These are phyloP conservation scores for Basipetospora sp. DNA, from an alignment of 2,329 filamentous ascomycete genomes.

Conservation along the genomic window DNA sequence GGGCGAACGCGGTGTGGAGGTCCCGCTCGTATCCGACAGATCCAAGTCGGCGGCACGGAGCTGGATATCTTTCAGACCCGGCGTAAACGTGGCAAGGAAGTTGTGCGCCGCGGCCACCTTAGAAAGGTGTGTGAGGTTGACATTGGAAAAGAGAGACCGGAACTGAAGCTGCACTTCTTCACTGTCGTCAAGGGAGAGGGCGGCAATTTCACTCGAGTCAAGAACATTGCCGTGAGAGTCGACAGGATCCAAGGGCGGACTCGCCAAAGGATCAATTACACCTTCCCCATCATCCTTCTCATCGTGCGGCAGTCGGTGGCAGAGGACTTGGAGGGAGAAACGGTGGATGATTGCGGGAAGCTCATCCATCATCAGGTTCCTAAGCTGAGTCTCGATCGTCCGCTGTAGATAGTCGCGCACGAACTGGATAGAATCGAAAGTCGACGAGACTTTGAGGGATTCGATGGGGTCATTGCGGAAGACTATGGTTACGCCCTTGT, in stretches of 20 bases:
- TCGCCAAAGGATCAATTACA: conserved; percentile 65
- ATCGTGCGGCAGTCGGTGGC: conserved; percentile 62
- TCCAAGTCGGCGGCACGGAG: conserved; percentile 82
- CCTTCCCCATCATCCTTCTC: conserved; percentile 39
- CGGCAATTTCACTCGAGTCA: conserved; percentile 60
- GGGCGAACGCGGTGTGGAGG: conserved; percentile 7
- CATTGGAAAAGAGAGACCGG: conserved; percentile 74
- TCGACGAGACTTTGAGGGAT: conserved; percentile 94
- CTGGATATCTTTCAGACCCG: conserved; percentile 75
- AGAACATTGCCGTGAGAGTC: conserved; percentile 66
- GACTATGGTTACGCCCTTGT: conserved; percentile 90
- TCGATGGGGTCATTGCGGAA: conserved; percentile 97
- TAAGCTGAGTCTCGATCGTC: conserved; percentile 85
- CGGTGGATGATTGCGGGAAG: conserved; percentile 91
- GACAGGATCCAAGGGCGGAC: conserved; percentile 66
- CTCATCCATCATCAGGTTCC: conserved; percentile 94
- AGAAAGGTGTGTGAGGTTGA: conserved; percentile 73
- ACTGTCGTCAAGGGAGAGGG: conserved; percentile 58
- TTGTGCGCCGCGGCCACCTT: conserved; percentile 76
- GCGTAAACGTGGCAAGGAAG: conserved; percentile 81
- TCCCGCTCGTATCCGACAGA: conserved; percentile 39
- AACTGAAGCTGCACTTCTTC: conserved; percentile 50
- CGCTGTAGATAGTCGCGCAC: conserved; percentile 92
- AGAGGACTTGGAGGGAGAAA: conserved; percentile 76
- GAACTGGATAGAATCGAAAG: conserved; percentile 97